Evolutionary conservation across 75 land plant genomes (phyloP).

Genomic region (Sequoia sempervirens): DNA sequence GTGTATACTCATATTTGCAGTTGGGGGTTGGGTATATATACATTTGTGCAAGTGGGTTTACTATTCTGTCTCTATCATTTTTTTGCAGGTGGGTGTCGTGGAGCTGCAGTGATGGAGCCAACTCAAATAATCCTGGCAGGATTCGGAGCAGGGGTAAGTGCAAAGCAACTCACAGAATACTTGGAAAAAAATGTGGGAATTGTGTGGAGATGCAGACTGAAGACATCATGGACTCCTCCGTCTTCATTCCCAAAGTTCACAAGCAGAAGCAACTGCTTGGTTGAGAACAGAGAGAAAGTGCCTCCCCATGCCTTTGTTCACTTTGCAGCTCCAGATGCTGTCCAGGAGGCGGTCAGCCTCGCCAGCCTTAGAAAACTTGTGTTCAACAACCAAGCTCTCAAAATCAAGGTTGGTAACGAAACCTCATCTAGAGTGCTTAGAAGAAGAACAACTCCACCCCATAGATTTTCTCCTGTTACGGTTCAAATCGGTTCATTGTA

Average conservation of each 20-base stretch:
- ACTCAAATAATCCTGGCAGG: constrained; percentile 76
- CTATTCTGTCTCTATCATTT: too few relatives aligned
- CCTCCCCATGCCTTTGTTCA: constrained; percentile 90
- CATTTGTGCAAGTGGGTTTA: too few relatives aligned
- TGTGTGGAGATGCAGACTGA: constrained; percentile 58
- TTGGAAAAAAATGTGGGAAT: constrained; percentile 25
- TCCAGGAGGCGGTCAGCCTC: constrained; percentile 29
- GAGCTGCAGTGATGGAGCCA: constrained; percentile 15
- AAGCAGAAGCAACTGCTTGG: not conserved
- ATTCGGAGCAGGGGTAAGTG: constrained; percentile 33
- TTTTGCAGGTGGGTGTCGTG: not conserved
- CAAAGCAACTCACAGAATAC: constrained; percentile 31
- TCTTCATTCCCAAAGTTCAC: constrained; percentile 40
- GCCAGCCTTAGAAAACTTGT: too few relatives aligned
- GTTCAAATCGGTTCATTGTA: constrained; percentile 58
- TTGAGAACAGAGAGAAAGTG: constrained; percentile 15
- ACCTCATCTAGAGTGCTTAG: constrained; percentile 27
- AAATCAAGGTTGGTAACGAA: constrained; percentile 39
- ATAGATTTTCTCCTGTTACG: constrained; percentile 38
- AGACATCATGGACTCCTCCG: constrained; percentile 31
- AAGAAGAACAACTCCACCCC: constrained; percentile 30
- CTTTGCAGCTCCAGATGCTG: constrained; percentile 55
- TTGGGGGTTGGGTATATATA: too few relatives aligned
- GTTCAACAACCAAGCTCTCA: constrained; percentile 17
- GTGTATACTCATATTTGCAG: too few relatives aligned